These are phyloP conservation scores for Dactylis glomerata DNA, from an alignment of 176 grass and related monocot species.

Conservation along the genomic window DNA sequence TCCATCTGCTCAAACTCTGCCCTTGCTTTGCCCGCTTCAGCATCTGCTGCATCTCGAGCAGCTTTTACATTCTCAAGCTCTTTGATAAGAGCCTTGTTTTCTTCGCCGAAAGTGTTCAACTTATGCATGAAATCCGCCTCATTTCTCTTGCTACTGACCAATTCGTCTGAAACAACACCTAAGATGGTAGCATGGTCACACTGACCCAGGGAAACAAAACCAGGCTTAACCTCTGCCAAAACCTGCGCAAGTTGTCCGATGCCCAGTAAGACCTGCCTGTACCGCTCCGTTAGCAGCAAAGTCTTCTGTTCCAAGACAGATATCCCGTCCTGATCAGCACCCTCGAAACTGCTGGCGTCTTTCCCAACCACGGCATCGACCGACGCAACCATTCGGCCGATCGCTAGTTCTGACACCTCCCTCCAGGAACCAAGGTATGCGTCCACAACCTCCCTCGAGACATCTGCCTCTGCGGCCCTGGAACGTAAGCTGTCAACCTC, in stretches of 20 bases:
- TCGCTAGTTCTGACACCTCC: conserved; percentile 48
- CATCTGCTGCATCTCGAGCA: conserved; percentile 48
- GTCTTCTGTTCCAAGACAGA: conserved; percentile 67
- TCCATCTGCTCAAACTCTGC: conserved; percentile 74
- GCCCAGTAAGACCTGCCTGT: conserved; percentile 52
- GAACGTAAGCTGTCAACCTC: conserved; percentile 60
- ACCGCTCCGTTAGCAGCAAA: conserved; percentile 47
- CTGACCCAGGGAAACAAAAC: conserved; percentile 31
- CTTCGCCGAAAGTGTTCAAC: conserved; percentile 43
- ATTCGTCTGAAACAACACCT: conserved; percentile 42
- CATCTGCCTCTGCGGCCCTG: conserved; percentile 41
- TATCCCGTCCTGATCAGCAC: conserved; percentile 34
- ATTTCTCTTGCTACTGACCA: conserved; percentile 77
- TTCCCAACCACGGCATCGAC: conserved; percentile 52
- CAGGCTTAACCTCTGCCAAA: conserved; percentile 61
- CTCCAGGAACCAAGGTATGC: conserved; percentile 57
- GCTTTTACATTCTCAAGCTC: conserved; percentile 60
- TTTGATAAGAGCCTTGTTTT: conserved; percentile 53
- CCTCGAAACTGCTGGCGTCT: conserved; percentile 34
- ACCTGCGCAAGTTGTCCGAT: conserved; percentile 63
- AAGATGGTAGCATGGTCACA: conserved; percentile 42
- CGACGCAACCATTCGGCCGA: conserved; percentile 50
- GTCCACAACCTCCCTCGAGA: conserved; percentile 57
- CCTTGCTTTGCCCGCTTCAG: conserved; percentile 64
- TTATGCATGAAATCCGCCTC: conserved; percentile 52